Evolutionary conservation across 495 filamentous ascomycete genomes (phyloP).

Genomic region (Aspergillus ostianus): DNA sequence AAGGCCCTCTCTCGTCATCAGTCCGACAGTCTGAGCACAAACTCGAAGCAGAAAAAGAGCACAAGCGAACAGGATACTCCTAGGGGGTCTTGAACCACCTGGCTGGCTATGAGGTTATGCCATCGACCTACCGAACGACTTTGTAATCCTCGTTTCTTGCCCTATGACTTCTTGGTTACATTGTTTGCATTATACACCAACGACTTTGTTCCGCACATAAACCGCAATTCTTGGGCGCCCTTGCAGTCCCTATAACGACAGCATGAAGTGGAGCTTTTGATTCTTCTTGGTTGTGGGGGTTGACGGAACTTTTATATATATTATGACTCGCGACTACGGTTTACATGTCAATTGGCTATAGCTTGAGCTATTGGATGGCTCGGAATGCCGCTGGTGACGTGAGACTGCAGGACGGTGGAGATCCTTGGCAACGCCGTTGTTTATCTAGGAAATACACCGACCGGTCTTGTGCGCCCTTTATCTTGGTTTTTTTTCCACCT

Average conservation of each 20-base stretch:
- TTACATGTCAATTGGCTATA: background rate
- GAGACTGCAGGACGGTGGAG: background rate
- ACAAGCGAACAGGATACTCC: background rate
- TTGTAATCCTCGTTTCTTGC: background rate
- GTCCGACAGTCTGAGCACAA: background rate
- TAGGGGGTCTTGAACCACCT: background rate
- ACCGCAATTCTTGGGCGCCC: background rate
- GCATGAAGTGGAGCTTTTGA: background rate
- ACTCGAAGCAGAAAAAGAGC: background rate
- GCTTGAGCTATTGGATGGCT: background rate
- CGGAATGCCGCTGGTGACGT: background rate
- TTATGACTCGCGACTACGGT: background rate
- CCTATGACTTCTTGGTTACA: background rate
- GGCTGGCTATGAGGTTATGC: background rate
- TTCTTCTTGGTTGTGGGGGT: background rate
- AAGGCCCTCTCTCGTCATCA: constrained; percentile 15
- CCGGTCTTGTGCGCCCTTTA: background rate
- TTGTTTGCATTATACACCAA: background rate
- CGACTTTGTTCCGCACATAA: background rate
- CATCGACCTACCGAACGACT: background rate
- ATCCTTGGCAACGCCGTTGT: background rate
- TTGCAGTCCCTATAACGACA: background rate
- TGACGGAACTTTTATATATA: background rate
- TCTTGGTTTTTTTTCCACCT: background rate
- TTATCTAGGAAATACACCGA: background rate